Conservation (phyloP, 2,329 filamentous ascomycete species). For the Ceratocystis cacaofunesta region DNA sequence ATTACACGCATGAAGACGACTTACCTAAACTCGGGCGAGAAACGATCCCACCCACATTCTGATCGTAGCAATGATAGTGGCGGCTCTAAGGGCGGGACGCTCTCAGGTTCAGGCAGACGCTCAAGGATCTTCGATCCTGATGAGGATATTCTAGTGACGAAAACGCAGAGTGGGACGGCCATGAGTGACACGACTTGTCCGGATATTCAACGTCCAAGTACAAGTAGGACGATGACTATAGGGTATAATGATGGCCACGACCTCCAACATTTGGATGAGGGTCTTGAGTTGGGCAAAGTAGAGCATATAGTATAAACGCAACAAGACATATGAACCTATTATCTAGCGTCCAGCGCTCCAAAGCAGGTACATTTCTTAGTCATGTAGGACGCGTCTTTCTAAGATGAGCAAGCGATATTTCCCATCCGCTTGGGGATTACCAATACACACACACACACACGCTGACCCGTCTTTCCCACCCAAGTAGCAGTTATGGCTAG, state of each 20-base stretch:
- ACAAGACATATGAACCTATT: background rate
- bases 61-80: background rate
- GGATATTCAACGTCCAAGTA: background rate
- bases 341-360: background rate
- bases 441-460: too few relatives aligned
- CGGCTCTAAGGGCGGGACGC: background rate
- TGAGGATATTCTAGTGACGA: conserved; percentile 11
- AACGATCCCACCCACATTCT: conserved; percentile 1
- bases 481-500: background rate
- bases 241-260: background rate
- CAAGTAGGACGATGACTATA: background rate
- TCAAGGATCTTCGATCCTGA: background rate
- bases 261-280: background rate
- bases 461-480: background rate
- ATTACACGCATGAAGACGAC: conserved; percentile 16
- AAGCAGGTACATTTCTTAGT: background rate
- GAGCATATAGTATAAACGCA: conserved; percentile 9
- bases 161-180: background rate
- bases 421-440: background rate
- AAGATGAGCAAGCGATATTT: background rate
- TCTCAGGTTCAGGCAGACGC: background rate
- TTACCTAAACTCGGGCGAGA: conserved; percentile 16
- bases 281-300: conserved; percentile 2
- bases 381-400: too few relatives aligned
- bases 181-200: conserved; percentile 6